These are phyloP conservation scores for Acanthamoeba comandoni DNA, from an alignment of 208 protist species.

Conservation along the genomic window DNA sequence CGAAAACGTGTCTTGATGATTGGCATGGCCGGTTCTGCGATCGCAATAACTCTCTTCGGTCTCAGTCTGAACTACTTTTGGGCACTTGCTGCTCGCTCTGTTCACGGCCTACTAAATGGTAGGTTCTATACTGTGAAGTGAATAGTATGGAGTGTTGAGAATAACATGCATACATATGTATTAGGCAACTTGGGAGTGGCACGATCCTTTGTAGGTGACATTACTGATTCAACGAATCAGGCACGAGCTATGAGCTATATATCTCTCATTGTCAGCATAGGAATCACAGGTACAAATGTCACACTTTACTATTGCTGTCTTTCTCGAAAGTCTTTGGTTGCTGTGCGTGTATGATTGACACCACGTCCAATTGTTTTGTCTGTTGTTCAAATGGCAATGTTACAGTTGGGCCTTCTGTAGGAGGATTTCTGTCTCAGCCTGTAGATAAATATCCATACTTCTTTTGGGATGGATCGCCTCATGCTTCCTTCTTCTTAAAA, in stretches of 20 bases:
- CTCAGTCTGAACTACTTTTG: conserved; percentile 46
- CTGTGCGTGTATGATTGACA: too few species aligned
- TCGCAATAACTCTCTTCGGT: conserved; percentile 20
- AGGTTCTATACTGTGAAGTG: not conserved
- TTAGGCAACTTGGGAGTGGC: conserved; percentile 42
- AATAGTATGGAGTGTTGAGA: too few species aligned
- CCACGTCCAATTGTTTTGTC: too few species aligned
- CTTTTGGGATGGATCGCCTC: not conserved
- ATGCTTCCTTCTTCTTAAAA: conserved; percentile 42
- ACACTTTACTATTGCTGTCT: not conserved
- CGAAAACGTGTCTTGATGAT: conserved; percentile 49
- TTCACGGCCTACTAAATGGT: conserved; percentile 65
- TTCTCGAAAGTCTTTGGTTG: too few species aligned
- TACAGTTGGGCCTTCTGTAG: conserved; percentile 44
- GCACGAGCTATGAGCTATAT: conserved; percentile 38
- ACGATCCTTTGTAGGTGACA: conserved; percentile 38
- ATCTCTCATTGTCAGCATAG: conserved; percentile 48
- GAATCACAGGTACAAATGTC: conserved; percentile 13
- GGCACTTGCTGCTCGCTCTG: conserved; percentile 30
- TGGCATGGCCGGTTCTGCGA: conserved; percentile 48
- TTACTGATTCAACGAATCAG: conserved; percentile 42
- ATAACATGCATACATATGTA: too few species aligned
- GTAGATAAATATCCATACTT: conserved; percentile 23
- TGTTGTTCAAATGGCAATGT: not conserved
- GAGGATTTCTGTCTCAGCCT: conserved; percentile 53